Conservation (phyloP, 208 protist species). For the Acanthamoeba polyphaga region DNA sequence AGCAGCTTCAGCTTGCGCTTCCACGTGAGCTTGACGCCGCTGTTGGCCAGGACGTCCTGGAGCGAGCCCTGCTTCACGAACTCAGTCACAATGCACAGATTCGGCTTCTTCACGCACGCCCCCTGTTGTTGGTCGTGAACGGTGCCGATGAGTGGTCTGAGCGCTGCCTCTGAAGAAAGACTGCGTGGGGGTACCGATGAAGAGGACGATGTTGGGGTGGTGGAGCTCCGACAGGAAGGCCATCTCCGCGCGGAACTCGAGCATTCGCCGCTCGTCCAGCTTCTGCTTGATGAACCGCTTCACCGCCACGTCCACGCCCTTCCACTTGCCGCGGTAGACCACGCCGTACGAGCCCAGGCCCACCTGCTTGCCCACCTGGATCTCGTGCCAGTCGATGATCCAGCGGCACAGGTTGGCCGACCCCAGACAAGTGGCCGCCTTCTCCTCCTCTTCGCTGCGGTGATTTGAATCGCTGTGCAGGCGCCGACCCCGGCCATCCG, state of each 20-base stretch:
- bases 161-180: no score
- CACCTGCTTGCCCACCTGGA: conserved; percentile 62
- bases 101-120: conserved; percentile 55
- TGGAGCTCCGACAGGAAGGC: conserved; percentile 77
- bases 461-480: no score
- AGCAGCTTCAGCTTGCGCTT: not conserved
- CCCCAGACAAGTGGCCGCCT: not conserved
- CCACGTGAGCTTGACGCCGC: not conserved
- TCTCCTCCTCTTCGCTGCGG: not conserved
- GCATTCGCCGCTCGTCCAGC: conserved; percentile 72
- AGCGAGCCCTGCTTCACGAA: conserved; percentile 40
- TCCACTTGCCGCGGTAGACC: conserved; percentile 81
- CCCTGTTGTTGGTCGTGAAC: no score
- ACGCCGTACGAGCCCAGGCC: conserved; percentile 77
- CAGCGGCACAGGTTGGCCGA: conserved; percentile 15
- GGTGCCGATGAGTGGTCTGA: no score
- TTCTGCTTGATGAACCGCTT: conserved; percentile 69
- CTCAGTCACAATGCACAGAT: conserved; percentile 65
- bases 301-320: conserved; percentile 81
- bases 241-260: conserved; percentile 79
- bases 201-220: conserved; percentile 84
- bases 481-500: no score
- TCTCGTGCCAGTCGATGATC: not conserved
- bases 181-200: no score
- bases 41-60: not conserved